Base-by-base conservation (phyloP, 768 basidiomycete genomes). In the Piloderma croceum region DNA sequence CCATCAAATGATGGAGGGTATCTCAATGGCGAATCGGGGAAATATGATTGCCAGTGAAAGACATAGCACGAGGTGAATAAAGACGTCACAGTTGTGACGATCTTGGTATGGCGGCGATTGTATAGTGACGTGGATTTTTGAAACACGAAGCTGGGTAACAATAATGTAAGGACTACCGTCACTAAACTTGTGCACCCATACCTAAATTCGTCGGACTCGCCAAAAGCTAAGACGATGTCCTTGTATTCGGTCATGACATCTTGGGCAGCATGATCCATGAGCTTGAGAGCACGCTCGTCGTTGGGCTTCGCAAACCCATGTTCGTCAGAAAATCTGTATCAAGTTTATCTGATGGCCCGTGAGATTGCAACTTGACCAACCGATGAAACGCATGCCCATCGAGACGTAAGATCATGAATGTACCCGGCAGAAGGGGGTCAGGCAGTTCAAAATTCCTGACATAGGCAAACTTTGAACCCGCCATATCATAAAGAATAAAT, bases 121-220 rank as follows among this genome's bases (percentile, higher is more conserved):
- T 91, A 94, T 7, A 99, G 60, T 5, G 73, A 62, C 1, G 89
- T 80, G 3, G 76, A 71, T 49, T 76, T 83, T 41, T 80, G 78
- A 34, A 99, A 73, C 38, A 98, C 74, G 54, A 99, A 98, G 57
- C 94, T 98, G 15, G 27, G 15, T 29, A 9, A 15, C 15, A 15
- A n/a, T 20, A 35, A 39, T 32, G 22, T 35, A 5, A 22, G 3
- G 4, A 12, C 25, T 34, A 6, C 19, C 19, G n/a, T 6, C 21
- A 31, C 20, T 34, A 17, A 32, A n/a, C n/a, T 20, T 12, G 37
- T 38, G 29, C 29, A 22, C 18, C 52, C 69, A 37, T 43, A 85
- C 93, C 92, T 96, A 63, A 80, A 98, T 63, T 99, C 96, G 59
- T 99, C 96, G 15, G 92, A 96, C 67, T 99, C 89, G 2, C 96